These are phyloP conservation scores for Meripilus lineatus DNA, from an alignment of 1,284 basidiomycete species.

Conservation along the genomic window DNA sequence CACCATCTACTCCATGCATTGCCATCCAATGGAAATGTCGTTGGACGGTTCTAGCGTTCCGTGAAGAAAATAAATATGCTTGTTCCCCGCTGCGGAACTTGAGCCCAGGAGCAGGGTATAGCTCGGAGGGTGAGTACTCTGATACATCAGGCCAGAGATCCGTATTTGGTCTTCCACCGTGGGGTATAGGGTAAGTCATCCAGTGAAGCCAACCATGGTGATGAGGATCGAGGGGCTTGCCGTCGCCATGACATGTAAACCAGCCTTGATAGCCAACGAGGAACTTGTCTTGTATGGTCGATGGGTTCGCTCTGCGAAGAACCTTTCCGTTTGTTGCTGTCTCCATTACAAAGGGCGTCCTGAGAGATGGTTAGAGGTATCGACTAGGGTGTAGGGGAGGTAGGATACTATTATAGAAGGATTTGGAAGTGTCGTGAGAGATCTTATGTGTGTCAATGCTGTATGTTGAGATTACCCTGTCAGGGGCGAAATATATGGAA, in stretches of 20 bases:
- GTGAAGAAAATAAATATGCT: constrained; percentile 67
- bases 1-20: constrained; percentile 68
- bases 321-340: constrained; percentile 12
- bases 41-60: constrained; percentile 65
- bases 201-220: constrained; percentile 84
- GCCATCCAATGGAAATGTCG: constrained; percentile 83
- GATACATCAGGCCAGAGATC: constrained; percentile 76
- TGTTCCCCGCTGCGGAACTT: constrained; percentile 49
- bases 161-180: constrained; percentile 62
- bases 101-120: constrained; percentile 65
- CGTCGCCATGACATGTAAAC: constrained; percentile 41
- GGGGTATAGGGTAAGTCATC: constrained; percentile 59
- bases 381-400: no score
- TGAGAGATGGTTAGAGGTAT: no score
- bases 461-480: no score
- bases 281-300: constrained; percentile 68
- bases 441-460: no score
- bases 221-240: constrained; percentile 47
- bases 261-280: constrained; percentile 82
- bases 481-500: no score
- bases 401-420: no score
- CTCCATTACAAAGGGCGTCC: constrained; percentile 4
- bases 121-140: constrained; percentile 61
- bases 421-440: no score
- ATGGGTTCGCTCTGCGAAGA: constrained; percentile 38